Base-by-base conservation (phyloP, 352 stramenopile species). In the Blastocystis sp. region DNA sequence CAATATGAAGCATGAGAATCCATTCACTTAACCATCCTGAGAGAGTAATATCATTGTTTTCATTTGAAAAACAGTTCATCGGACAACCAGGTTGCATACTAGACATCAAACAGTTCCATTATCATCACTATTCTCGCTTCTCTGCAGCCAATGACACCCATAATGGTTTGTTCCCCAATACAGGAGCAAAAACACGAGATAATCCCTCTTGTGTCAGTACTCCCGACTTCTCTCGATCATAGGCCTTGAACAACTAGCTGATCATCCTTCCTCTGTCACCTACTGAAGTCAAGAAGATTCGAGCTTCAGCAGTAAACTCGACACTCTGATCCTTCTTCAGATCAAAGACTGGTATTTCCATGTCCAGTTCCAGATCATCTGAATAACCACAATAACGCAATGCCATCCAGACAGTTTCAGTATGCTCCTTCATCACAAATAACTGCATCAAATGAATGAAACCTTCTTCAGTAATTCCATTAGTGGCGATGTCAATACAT, bases 21-120 rank as follows among this genome's bases (percentile, higher is more conserved):
- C 71, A 83, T 24, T 65, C 29, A 12, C 43, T 67, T 49, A 59
- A 24, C 71, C 71, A 83, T 2, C 71, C 71, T 24, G 71, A 39
- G 19, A 83, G 51, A 12, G 71, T 83, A 7, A 83, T 32, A n/a
- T 83, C 42, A 27, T 59, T 59, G 49, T 83, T 83, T 42, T 83
- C 71, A 56, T 83, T 83, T 4, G 27, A 65, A 7, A 35, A 43
- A 43, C 71, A 83, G 35, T 83, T 83, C 29, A 27, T 21, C 27
- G 71, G 71, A 43, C 46, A 83, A 12, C 14, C 27, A 21, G 71
- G 71, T n/a, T 65, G 56, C 71, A 83, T 83, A 56, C 71, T 83
- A 65, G 2, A 2, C 3, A 65, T 65, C 21, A 66, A 1, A 1
- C 0, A 2, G 1, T 1, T 21, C 3, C 5, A 27, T 24, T 4